These are phyloP conservation scores for Linnemannia elongata DNA, from an alignment of 192 early-diverging fungal species.

Conservation along the genomic window DNA sequence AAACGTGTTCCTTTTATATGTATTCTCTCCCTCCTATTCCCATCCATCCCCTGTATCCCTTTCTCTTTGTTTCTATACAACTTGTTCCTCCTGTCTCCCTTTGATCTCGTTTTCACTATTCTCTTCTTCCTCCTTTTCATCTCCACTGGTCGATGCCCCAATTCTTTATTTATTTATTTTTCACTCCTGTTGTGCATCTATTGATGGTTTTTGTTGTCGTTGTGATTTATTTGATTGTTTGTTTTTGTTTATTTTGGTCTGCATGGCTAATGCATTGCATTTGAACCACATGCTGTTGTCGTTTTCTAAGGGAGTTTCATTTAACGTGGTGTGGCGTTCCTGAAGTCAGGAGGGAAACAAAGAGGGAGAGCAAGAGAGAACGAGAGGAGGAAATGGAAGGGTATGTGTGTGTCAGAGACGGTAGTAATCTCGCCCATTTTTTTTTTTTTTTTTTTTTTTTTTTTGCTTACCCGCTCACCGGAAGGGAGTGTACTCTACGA, in stretches of 20 bases:
- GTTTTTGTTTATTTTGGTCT: background rate
- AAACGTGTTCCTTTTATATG: no score
- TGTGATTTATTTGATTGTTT: background rate
- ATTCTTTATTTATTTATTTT: background rate
- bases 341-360: background rate
- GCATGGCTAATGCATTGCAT: slow-evolving; percentile 2
- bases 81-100: background rate
- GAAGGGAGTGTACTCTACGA: no score
- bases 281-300: background rate
- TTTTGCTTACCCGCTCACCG: no score
- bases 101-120: background rate
- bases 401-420: no score
- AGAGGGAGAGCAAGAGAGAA: no score
- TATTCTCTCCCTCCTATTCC: no score
- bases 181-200: background rate
- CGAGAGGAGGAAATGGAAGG: no score
- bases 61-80: background rate
- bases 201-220: background rate
- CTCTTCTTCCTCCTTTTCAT: background rate
- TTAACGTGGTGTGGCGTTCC: background rate
- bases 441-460: no score
- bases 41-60: background rate
- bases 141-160: background rate
- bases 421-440: no score
- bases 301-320: background rate